These are phyloP conservation scores for Fagus crenata DNA, from an alignment of 306 rosid genomes.

Conservation along the genomic window DNA sequence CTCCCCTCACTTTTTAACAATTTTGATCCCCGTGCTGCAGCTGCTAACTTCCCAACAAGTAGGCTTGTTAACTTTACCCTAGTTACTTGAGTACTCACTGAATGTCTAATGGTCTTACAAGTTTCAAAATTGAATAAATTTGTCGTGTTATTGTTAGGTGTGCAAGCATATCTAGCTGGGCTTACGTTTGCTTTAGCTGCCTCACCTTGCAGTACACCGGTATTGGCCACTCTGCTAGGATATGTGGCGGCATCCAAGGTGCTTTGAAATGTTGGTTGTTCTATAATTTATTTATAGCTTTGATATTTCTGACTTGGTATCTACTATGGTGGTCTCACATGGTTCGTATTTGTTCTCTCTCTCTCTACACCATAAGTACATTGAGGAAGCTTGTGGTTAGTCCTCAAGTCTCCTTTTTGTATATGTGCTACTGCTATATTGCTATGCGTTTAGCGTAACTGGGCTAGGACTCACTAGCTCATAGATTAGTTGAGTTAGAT, in stretches of 20 bases:
- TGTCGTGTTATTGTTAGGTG: conserved; percentile 47
- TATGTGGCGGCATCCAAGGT: conserved; percentile 98
- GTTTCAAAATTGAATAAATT: conserved; percentile 25
- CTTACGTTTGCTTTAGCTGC: conserved; percentile 97
- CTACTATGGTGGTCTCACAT: not conserved
- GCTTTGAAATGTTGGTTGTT: conserved; percentile 14
- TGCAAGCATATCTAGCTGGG: conserved; percentile 95
- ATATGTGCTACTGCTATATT: not conserved
- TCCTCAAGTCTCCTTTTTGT: not conserved
- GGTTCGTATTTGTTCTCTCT: not conserved
- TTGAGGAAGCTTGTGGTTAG: not conserved
- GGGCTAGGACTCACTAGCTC: not conserved
- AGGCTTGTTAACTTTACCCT: conserved; percentile 17
- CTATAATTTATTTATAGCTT: not conserved
- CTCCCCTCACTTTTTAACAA: conserved; percentile 87
- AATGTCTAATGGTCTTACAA: conserved; percentile 14
- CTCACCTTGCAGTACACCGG: conserved; percentile 96
- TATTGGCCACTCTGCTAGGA: conserved; percentile 77
- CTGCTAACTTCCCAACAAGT: conserved; percentile 92
- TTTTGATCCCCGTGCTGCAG: conserved; percentile 88
- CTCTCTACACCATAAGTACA: not conserved
- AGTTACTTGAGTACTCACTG: conserved; percentile 2
- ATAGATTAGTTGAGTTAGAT: not conserved
- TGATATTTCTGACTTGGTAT: not conserved
- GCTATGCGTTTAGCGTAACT: not conserved